Conservation (phyloP, 2,329 filamentous ascomycete genomes). For the Alternaria infectoria region DNA sequence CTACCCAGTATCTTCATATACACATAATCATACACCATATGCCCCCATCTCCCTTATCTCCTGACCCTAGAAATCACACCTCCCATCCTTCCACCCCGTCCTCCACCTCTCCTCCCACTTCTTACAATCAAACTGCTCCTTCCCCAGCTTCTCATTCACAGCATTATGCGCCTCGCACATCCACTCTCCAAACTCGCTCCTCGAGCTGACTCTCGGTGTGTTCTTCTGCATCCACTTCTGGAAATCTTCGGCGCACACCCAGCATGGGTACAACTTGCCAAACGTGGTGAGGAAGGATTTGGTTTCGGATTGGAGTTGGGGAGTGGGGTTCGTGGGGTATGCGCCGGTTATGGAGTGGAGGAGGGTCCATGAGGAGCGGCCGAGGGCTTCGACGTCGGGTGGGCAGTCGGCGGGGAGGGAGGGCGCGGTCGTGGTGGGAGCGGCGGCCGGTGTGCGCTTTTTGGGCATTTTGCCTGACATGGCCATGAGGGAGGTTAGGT, state of each 20-base stretch:
- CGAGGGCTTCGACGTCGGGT: slow-evolving; percentile 85
- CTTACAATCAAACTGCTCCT: slow-evolving; percentile 86
- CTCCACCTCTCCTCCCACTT: slow-evolving; percentile 93
- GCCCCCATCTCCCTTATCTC: neutral
- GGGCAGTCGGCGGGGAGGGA: slow-evolving; percentile 73
- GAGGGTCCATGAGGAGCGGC: slow-evolving; percentile 89
- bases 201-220: slow-evolving; percentile 64
- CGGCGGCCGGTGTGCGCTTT: slow-evolving; percentile 44
- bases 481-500: slow-evolving; percentile 64
- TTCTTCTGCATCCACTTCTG: slow-evolving; percentile 78
- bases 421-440: slow-evolving; percentile 43
- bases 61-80: slow-evolving; percentile 60
- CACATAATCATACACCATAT: slow-evolving; percentile 12
- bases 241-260: slow-evolving; percentile 94
- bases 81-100: slow-evolving; percentile 80
- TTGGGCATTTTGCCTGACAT: slow-evolving; percentile 53
- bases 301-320: slow-evolving; percentile 75
- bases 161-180: slow-evolving; percentile 87
- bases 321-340: slow-evolving; percentile 75
- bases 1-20: neutral
- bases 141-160: slow-evolving; percentile 88
- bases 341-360: slow-evolving; percentile 89
- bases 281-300: slow-evolving; percentile 80
- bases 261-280: slow-evolving; percentile 90
- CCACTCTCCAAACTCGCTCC: slow-evolving; percentile 79